phyloP scores from a whole-genome alignment of 768 basidiomycete genomes.

The Termitomyces sp. region DNA sequence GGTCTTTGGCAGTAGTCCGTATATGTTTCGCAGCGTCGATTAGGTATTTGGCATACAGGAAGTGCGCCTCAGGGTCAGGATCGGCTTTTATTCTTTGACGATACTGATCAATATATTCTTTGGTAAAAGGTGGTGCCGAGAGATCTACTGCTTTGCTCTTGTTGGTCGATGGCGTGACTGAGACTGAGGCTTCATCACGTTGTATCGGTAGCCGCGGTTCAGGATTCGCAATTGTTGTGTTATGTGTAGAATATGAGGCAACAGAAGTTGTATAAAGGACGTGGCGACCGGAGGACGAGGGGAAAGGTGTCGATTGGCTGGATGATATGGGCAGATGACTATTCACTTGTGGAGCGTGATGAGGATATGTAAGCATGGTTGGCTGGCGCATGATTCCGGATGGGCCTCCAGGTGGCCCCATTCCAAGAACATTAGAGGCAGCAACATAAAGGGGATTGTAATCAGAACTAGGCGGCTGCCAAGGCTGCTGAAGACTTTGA shows the following conservation, averaged over 20 bases:
- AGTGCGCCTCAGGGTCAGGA: constrained; percentile 97
- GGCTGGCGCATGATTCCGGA: constrained; percentile 16
- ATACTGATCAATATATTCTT: constrained; percentile 97
- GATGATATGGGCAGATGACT: constrained; percentile 24
- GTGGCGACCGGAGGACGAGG: constrained; percentile 11
- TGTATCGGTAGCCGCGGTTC: constrained; percentile 53
- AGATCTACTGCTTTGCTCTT: constrained; percentile 83
- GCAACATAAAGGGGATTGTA: constrained; percentile 66
- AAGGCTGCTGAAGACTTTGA: constrained; percentile 12
- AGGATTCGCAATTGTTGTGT: constrained; percentile 33
- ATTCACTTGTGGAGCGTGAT: constrained; percentile 11
- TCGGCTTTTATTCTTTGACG: constrained; percentile 95
- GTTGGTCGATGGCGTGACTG: constrained; percentile 50
- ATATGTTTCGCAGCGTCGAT: constrained; percentile 97
- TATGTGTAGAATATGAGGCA: constrained; percentile 20
- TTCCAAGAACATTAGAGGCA: constrained; percentile 76
- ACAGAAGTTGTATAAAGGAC: constrained; percentile 14
- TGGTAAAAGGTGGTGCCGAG: constrained; percentile 82
- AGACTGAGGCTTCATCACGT: constrained; percentile 52
- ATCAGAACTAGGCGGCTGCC: constrained; percentile 29
- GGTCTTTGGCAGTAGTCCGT: constrained; percentile 64
- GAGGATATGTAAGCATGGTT: constrained; percentile 18
- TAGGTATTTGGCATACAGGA: constrained; percentile 96
- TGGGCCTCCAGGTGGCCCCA: constrained; percentile 48
- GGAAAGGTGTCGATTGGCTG: constrained; percentile 26